A percentile compares a stretch with the other conserved stretches of the same genome.
Evolutionary conservation across 2,329 filamentous ascomycete genomes (phyloP).

Genomic region (Calonectria montana): DNA sequence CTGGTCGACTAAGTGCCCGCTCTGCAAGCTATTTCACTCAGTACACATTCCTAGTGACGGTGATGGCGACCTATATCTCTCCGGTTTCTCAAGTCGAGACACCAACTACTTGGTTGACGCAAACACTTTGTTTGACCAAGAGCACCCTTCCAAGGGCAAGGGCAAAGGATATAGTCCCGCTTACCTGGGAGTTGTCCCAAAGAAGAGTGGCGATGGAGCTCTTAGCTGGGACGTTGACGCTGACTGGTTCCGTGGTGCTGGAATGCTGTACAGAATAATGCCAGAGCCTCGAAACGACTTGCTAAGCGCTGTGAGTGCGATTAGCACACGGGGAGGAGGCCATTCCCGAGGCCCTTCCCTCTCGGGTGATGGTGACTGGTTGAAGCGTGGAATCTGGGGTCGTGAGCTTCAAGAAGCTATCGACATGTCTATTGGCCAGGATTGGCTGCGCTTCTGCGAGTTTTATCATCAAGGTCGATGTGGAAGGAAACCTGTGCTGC

Average conservation of each 20-base stretch:
- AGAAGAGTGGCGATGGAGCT: conserved; percentile 43
- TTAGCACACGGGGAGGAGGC: conserved; percentile 25
- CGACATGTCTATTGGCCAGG: conserved; percentile 45
- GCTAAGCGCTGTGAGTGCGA: conserved; percentile 35
- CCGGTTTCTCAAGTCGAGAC: conserved; percentile 49
- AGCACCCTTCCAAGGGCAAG: conserved; percentile 44
- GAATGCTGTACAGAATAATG: conserved; percentile 48
- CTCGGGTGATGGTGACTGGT: conserved; percentile 38
- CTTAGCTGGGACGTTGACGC: conserved; percentile 45
- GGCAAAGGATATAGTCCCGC: conserved; percentile 44
- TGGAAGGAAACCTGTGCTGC: conserved; percentile 38
- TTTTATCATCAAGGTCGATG: conserved; percentile 48
- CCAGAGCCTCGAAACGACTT: conserved; percentile 42
- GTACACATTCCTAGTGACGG: conserved; percentile 47
- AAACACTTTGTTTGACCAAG: conserved; percentile 45
- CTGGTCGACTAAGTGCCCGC: conserved; percentile 48
- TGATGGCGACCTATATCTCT: conserved; percentile 45
- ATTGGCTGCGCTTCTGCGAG: conserved; percentile 50
- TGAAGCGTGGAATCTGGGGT: conserved; percentile 49
- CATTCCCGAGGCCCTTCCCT: conserved; percentile 35
- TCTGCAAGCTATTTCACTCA: conserved; percentile 49
- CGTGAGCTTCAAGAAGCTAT: conserved; percentile 44
- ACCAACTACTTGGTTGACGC: conserved; percentile 49
- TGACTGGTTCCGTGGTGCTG: conserved; percentile 47
- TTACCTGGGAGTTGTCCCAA: conserved; percentile 48